Conservation (phyloP, 2,329 filamentous ascomycete genomes). For the Alternaria sp. region DNA sequence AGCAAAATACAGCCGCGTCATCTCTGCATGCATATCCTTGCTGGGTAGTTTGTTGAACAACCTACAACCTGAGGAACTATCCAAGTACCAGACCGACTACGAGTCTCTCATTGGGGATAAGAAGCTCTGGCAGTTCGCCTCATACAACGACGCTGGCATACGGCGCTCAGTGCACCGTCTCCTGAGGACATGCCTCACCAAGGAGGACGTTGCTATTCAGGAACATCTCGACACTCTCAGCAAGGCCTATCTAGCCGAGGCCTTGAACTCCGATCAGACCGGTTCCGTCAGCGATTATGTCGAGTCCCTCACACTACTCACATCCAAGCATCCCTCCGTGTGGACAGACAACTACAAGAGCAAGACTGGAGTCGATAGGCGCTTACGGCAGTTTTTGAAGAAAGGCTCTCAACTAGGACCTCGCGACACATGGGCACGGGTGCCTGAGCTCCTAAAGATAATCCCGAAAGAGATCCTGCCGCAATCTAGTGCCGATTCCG, state of each 20-base stretch:
- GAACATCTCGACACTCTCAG: slow-evolving; percentile 65
- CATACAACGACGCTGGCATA: slow-evolving; percentile 65
- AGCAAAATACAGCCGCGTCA: slow-evolving; percentile 83
- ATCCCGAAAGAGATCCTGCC: slow-evolving; percentile 68
- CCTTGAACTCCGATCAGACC: slow-evolving; percentile 74
- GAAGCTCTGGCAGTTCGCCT: slow-evolving; percentile 67
- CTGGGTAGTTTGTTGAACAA: slow-evolving; percentile 63
- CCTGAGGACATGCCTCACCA: slow-evolving; percentile 61
- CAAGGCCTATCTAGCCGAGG: slow-evolving; percentile 76
- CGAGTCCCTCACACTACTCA: slow-evolving; percentile 72
- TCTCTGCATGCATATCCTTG: slow-evolving; percentile 66
- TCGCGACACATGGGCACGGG: slow-evolving; percentile 74
- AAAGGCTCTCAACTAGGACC: slow-evolving; percentile 85
- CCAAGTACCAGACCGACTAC: slow-evolving; percentile 70
- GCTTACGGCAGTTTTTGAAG: slow-evolving; percentile 77
- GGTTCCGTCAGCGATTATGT: slow-evolving; percentile 79
- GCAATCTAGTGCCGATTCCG: slow-evolving; percentile 61
- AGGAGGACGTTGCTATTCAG: slow-evolving; percentile 54
- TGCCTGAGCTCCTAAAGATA: slow-evolving; percentile 68
- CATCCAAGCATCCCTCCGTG: slow-evolving; percentile 69
- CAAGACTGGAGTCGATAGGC: slow-evolving; percentile 64
- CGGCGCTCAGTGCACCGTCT: slow-evolving; percentile 67
- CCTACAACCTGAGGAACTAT: slow-evolving; percentile 61
- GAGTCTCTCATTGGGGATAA: slow-evolving; percentile 71
- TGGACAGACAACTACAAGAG: slow-evolving; percentile 75